These are phyloP conservation scores for Aspergillus taichungensis DNA, from an alignment of 495 filamentous ascomycete species.

Conservation along the genomic window DNA sequence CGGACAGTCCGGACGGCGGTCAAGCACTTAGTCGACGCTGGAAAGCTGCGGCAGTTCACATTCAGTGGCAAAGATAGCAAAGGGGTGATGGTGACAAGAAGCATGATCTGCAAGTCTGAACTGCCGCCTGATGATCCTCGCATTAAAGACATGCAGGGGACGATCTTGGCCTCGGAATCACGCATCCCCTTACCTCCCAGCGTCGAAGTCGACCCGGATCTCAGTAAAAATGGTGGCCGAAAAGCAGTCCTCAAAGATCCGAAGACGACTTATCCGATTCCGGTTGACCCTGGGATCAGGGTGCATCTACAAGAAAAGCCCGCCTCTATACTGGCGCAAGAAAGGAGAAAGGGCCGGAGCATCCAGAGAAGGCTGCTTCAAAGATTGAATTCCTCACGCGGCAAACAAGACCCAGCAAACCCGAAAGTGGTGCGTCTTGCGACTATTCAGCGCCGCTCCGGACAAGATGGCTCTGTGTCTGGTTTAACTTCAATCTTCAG, in stretches of 20 bases:
- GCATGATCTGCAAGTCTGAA: conserved; percentile 41
- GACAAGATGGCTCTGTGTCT: conserved; percentile 3
- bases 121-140: conserved; percentile 40
- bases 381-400: conserved; percentile 7
- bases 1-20: conserved; percentile 46
- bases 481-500: conserved; percentile 20
- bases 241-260: conserved; percentile 1
- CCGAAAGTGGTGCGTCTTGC: conserved; percentile 22
- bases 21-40: conserved; percentile 50
- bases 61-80: conserved; percentile 52
- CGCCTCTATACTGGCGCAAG: conserved; percentile 18
- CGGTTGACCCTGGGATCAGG: conserved; percentile 22
- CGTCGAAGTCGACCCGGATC: conserved; percentile 20
- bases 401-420: conserved; percentile 5
- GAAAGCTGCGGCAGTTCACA: conserved; percentile 48
- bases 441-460: conserved; percentile 17
- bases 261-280: conserved; percentile 11
- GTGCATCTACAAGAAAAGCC: conserved; percentile 36
- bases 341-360: conserved; percentile 19
- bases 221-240: conserved; percentile 16
- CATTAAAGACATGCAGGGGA: conserved; percentile 43
- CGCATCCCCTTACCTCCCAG: conserved; percentile 26
- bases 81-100: conserved; percentile 47
- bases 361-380: conserved; percentile 23
- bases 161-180: conserved; percentile 35